Base-by-base conservation (phyloP, 352 stramenopile genomes). In the Phytophthora sansomeana region DNA sequence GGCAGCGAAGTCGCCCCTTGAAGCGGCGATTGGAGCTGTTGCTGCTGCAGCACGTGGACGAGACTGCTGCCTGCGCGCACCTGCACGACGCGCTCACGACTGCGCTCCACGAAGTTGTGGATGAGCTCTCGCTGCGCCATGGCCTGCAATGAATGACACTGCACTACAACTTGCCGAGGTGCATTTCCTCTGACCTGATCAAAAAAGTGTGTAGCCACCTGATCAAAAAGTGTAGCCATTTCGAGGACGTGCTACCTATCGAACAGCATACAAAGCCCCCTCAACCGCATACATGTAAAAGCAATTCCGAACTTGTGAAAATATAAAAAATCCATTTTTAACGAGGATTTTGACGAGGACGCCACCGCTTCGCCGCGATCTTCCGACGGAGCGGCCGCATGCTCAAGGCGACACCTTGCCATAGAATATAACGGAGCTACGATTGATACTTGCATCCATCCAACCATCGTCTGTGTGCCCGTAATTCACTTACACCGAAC, bases 61-160 rank as follows among this genome's bases (percentile, higher is more conserved):
- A 91, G 68, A 33, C 71, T 81, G 52, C 78, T 77, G 6, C 83
- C 83, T 0, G 83, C 78, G 2, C 80, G 79, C 44, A 87, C 79
- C 48, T 87, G 79, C 41, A 75, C 64, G 9, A 90, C 75, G 29
- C 83, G 78, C 38, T 89, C 77, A 39, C 68, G 68, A 24, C 83
- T 91, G 58, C 80, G 70, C 48, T 90, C 75, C n/a, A 91, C 67
- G 21, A 91, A 71, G 19, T 80, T 77, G 54, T 80, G 83, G 41
- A 90, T 75, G 19, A 90, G 64, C 39, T 77, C 70, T 63, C 77
- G 85, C 38, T 83, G 79, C 36, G 64, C 63, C 29, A 67, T 74
- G 9, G 50, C 42, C 49, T 43, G 63, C 26, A 24, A 28, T 30
- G 17, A 24, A 28, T 30, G 17, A 39, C n/a, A 28, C 24, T 30